A percentile compares a stretch with the other conserved stretches of the same genome.
Conservation (phyloP, 1,284 basidiomycete genomes). For the Psilocybe mexicana region DNA sequence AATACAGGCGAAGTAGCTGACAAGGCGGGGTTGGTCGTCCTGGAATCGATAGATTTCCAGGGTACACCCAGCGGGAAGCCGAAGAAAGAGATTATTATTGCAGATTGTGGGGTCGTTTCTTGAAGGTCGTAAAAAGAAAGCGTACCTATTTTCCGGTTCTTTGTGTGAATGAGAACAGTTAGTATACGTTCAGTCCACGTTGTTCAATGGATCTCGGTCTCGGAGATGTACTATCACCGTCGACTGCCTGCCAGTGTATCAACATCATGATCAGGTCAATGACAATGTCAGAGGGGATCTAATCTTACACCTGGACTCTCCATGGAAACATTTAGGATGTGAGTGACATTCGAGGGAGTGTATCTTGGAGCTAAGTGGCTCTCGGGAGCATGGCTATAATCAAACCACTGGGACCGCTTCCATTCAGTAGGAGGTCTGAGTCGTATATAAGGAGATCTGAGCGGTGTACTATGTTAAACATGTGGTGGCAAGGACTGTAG, state of each 20-base stretch:
- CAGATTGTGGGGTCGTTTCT: constrained; percentile 6
- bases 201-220: not conserved
- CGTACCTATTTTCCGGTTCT: not conserved
- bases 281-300: not conserved
- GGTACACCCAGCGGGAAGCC: constrained; percentile 1
- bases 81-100: constrained; percentile 6
- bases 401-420: not conserved
- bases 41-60: constrained; percentile 1
- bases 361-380: no score
- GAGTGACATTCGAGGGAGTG: no score
- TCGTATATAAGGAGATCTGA: no score
- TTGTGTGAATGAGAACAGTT: not conserved
- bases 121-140: not conserved
- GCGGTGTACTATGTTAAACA: no score
- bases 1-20: constrained; percentile 8
- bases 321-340: no score
- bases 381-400: not conserved
- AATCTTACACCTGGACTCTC: not conserved
- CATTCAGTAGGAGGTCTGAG: no score
- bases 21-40: constrained; percentile 2
- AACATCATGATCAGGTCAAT: not conserved
- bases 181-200: not conserved
- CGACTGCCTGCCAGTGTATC: not conserved
- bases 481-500: no score
- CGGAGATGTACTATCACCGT: not conserved